A percentile compares a stretch with the other conserved stretches of the same genome.
These are phyloP conservation scores for Suillus bovinus DNA, from an alignment of 768 basidiomycete species.

Conservation along the genomic window DNA sequence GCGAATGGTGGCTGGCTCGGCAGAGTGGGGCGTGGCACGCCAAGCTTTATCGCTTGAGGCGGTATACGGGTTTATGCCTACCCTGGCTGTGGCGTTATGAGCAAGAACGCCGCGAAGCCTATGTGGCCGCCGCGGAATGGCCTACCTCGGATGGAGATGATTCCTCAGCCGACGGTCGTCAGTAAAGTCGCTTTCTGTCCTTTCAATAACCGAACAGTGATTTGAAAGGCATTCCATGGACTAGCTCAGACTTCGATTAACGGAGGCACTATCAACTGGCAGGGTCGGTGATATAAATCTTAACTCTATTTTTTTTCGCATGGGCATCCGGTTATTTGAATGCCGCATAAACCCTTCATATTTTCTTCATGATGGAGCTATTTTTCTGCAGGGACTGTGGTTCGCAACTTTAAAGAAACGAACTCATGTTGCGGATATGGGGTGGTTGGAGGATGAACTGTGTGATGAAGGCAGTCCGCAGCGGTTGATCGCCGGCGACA, in stretches of 20 bases:
- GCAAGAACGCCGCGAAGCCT: slow-evolving; percentile 48
- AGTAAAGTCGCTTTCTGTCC: neutral
- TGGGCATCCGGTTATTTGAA: slow-evolving; percentile 4
- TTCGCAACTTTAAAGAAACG: neutral
- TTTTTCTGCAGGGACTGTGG: neutral
- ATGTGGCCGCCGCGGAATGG: slow-evolving; percentile 50
- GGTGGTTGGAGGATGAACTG: slow-evolving; percentile 2
- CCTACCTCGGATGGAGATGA: slow-evolving; percentile 27
- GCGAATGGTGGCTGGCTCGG: slow-evolving; percentile 34
- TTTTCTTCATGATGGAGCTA: neutral
- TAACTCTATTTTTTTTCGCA: slow-evolving; percentile 7
- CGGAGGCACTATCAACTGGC: neutral
- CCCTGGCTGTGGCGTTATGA: slow-evolving; percentile 50
- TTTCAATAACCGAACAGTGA: slow-evolving; percentile 6
- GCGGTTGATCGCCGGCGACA: neutral
- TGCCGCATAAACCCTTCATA: neutral
- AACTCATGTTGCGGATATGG: slow-evolving; percentile 8
- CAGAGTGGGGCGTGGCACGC: slow-evolving; percentile 22
- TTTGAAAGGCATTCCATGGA: neutral
- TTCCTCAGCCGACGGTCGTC: slow-evolving; percentile 12
- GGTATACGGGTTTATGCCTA: slow-evolving; percentile 37
- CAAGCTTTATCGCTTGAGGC: slow-evolving; percentile 27
- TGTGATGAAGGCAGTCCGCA: slow-evolving; percentile 2
- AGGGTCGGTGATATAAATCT: slow-evolving; percentile 3
- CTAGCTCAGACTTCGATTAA: slow-evolving; percentile 2